phyloP scores from a whole-genome alignment of 2,329 filamentous ascomycete species.

The Fusarium algeriense region DNA sequence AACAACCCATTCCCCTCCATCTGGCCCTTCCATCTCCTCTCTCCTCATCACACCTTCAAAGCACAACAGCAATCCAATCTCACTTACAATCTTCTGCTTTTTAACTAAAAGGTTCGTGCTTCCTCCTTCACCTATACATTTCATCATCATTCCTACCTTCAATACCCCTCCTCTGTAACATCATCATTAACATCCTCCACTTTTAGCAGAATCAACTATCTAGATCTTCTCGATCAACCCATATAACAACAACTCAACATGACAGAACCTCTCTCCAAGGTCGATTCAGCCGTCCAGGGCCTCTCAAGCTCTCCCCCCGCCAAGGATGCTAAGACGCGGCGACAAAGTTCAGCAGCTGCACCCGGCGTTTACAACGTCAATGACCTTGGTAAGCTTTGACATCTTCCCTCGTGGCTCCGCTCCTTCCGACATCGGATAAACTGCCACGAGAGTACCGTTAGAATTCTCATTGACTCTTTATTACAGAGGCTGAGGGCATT shows the following conservation, averaged over 20 bases:
- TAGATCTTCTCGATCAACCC: constrained; percentile 42
- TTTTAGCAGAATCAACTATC: constrained; percentile 32
- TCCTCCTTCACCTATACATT: not conserved
- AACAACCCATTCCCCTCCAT: constrained; percentile 51
- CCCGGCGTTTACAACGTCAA: constrained; percentile 80
- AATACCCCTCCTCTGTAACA: constrained; percentile 6
- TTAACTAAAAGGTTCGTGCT: constrained; percentile 41
- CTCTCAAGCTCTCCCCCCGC: constrained; percentile 75
- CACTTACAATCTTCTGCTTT: constrained; percentile 44
- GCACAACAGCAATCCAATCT: constrained; percentile 38
- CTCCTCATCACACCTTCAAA: constrained; percentile 45
- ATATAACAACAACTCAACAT: constrained; percentile 46
- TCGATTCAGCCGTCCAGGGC: constrained; percentile 92
- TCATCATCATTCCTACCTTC: constrained; percentile 4
- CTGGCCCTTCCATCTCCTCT: constrained; percentile 40
- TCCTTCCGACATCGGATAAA: constrained; percentile 24
- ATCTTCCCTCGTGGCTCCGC: constrained; percentile 12
- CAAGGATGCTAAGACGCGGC: constrained; percentile 70
- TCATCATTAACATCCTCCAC: constrained; percentile 21
- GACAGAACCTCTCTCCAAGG: constrained; percentile 77
- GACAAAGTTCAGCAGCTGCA: constrained; percentile 77
- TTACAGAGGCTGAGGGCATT: constrained; percentile 77
- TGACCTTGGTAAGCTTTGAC: constrained; percentile 77
- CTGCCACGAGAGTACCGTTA: not conserved
- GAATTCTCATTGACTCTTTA: constrained; percentile 30